These are phyloP conservation scores for Helicocarpus griseus DNA, from an alignment of 2,329 filamentous ascomycete species.

Conservation along the genomic window DNA sequence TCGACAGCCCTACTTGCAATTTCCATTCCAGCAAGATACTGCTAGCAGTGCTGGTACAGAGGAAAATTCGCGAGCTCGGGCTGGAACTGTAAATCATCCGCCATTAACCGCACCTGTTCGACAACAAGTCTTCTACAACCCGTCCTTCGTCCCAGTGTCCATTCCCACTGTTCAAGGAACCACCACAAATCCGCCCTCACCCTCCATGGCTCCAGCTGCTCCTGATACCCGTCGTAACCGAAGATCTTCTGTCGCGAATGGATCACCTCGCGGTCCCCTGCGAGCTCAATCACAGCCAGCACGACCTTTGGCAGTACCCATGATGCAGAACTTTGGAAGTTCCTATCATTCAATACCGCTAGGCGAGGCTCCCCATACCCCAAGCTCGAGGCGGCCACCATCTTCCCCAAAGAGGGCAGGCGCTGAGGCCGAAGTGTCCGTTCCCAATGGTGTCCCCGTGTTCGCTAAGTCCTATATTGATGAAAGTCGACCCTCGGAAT, in stretches of 20 bases:
- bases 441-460: slow-evolving; percentile 25
- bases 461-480: slow-evolving; percentile 26
- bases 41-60: slow-evolving; percentile 21
- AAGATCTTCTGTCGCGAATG: slow-evolving; percentile 35
- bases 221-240: slow-evolving; percentile 38
- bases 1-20: slow-evolving; percentile 31
- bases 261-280: slow-evolving; percentile 32
- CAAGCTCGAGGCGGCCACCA: slow-evolving; percentile 23
- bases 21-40: slow-evolving; percentile 28
- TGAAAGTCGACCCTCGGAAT: slow-evolving; percentile 33
- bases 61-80: slow-evolving; percentile 27
- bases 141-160: slow-evolving; percentile 29
- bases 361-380: slow-evolving; percentile 21
- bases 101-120: slow-evolving; percentile 23
- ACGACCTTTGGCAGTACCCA: slow-evolving; percentile 30
- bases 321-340: slow-evolving; percentile 23
- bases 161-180: slow-evolving; percentile 27
- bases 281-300: slow-evolving; percentile 43
- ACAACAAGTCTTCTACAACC: slow-evolving; percentile 26
- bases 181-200: slow-evolving; percentile 39
- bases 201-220: slow-evolving; percentile 28
- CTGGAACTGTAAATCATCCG: slow-evolving; percentile 29
- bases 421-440: slow-evolving; percentile 24
- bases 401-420: slow-evolving; percentile 25
- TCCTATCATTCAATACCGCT: slow-evolving; percentile 24